A percentile compares a stretch with the other conserved stretches of the same genome.
Evolutionary conservation across 768 basidiomycete genomes (phyloP).

Genomic region (Suillus luteus): DNA sequence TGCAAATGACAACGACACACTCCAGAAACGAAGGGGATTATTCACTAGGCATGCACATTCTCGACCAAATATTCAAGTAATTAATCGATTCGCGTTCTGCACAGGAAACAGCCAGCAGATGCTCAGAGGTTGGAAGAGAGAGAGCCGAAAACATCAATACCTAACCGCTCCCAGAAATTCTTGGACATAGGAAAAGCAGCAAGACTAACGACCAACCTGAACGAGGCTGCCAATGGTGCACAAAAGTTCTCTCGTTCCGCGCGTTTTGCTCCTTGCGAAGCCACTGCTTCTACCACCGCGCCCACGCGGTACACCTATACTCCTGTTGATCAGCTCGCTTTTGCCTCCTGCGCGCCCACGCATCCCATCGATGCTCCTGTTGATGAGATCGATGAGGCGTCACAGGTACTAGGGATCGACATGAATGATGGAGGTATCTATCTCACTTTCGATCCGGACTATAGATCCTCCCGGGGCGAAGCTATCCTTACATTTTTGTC

Average conservation of each 20-base stretch:
- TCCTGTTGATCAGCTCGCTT: neutral
- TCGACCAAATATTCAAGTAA: neutral
- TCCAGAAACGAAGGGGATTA: constrained; percentile 22
- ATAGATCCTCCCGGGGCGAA: constrained; percentile 25
- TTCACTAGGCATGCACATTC: constrained; percentile 21
- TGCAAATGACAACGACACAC: neutral
- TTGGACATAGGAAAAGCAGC: constrained; percentile 23
- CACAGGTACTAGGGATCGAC: constrained; percentile 12
- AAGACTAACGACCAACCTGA: constrained; percentile 29
- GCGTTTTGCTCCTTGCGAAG: neutral
- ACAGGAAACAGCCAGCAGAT: constrained; percentile 18
- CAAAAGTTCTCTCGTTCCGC: neutral
- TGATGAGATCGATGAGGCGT: neutral
- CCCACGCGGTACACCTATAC: neutral
- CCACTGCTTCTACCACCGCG: neutral
- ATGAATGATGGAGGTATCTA: constrained; percentile 28
- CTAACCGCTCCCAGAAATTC: constrained; percentile 16
- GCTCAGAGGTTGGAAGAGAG: constrained; percentile 16
- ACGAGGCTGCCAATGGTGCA: constrained; percentile 6
- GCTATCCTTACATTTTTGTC: constrained; percentile 25
- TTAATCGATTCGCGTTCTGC: neutral
- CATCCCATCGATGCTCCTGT: neutral
- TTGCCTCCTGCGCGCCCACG: neutral
- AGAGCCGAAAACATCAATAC: constrained; percentile 8
- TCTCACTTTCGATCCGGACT: constrained; percentile 30